Evolutionary conservation across 805 yeast species (phyloP).

Genomic region (Lachancea mirantina): DNA sequence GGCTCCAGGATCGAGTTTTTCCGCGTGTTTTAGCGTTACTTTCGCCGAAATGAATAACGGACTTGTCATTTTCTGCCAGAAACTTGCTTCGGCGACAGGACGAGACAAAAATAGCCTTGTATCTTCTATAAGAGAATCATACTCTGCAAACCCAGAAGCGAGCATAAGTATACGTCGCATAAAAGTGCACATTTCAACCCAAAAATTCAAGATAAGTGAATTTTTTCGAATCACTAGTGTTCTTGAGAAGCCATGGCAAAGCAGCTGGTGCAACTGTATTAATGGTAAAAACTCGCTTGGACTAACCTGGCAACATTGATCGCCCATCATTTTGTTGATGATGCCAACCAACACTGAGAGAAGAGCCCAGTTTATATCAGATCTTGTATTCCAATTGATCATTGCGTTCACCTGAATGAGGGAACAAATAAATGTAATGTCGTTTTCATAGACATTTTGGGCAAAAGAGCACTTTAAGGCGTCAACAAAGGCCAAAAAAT

Average conservation of each 20-base stretch:
- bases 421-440: slow-evolving; percentile 10
- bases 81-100: too few relatives aligned
- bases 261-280: slow-evolving; percentile 11
- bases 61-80: too few relatives aligned
- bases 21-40: background rate
- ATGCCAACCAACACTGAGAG: slow-evolving; percentile 12
- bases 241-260: slow-evolving; percentile 1
- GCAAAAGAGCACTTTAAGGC: slow-evolving; percentile 12
- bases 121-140: too few relatives aligned
- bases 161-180: slow-evolving; percentile 10
- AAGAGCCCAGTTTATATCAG: slow-evolving; percentile 7
- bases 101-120: background rate
- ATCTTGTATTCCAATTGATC: background rate
- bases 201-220: background rate
- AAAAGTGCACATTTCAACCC: slow-evolving; percentile 4
- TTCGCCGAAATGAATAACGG: too few relatives aligned
- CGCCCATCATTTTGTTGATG: slow-evolving; percentile 12
- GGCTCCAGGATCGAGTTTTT: background rate
- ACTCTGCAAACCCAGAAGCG: slow-evolving; percentile 22
- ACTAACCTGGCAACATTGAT: slow-evolving; percentile 15
- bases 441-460: slow-evolving; percentile 1
- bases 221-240: background rate
- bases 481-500: slow-evolving; percentile 10
- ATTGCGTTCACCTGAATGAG: slow-evolving; percentile 15
- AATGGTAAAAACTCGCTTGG: slow-evolving; percentile 16